Evolutionary conservation across 805 yeast genomes (phyloP), one percentile per base, ranked within the genome.

Genomic region (Tetrapisispora phaffii): DNA sequence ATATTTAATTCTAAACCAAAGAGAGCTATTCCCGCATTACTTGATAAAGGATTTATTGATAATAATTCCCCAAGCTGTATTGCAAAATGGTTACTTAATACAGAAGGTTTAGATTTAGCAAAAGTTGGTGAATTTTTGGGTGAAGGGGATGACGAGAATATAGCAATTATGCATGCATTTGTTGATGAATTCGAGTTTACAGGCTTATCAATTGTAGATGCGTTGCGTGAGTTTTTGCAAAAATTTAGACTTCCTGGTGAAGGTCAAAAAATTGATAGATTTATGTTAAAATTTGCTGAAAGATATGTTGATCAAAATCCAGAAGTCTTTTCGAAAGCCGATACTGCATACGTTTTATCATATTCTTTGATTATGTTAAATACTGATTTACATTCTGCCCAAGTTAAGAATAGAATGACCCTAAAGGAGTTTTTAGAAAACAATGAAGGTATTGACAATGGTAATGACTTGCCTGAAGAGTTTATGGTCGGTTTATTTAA

Each of bases 231-330:
- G 15, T 87, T 87, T 57, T 72, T 93, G 47, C 98, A 94, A 59
- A 74, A 79, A 40, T 94, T 93, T 68, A 74, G 98, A 62, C 73
- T 93, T 48, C 98, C 99, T 2, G 99, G 99, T 42, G 99, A 93
- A 67, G 89, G 96, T 5, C 99, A 93, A 67, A 90, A 93, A 59
- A 90, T 93, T 60, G 98, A 93, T 70, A 75, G 99, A 55, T 87
- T 81, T 60, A 86, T 94, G 96, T 76, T 93, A 61, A 90, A 93
- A 59, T 94, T 94, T 70, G 98, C 98, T 5, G 95, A 87, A 64
- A 74, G 95, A 53, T 93, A 81, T 59, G 80, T 81, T 20, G 80
- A 84, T 51, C 96, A 90, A 49, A 93, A 93, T 59, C 96, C 96
- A 9, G 71, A 71, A n/a, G 73, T 81, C 0, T 90, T 90, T 63